phyloP scores from a whole-genome alignment of 305 asterid species.

The Fraxinus sp. region DNA sequence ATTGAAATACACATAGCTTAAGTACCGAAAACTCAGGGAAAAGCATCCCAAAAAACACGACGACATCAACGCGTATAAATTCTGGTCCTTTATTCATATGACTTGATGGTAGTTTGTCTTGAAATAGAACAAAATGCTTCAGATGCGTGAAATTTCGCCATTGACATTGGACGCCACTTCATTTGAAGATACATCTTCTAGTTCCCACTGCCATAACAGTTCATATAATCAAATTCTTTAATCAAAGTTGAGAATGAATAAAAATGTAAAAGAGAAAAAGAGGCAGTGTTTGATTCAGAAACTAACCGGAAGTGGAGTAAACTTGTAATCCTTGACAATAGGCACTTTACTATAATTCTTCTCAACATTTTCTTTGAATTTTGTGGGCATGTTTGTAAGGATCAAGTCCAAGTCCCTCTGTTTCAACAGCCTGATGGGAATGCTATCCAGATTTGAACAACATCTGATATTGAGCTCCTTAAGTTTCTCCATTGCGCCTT shows the following conservation, averaged over 20 bases:
- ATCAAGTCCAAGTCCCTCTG: constrained; percentile 33
- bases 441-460: constrained; percentile 30
- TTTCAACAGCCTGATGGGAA: constrained; percentile 28
- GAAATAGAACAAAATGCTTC: background rate
- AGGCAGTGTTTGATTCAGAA: background rate
- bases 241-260: background rate
- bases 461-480: constrained; percentile 42
- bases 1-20: background rate
- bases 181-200: background rate
- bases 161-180: background rate
- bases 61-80: background rate
- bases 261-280: background rate
- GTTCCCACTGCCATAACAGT: constrained; percentile 13
- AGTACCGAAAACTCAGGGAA: background rate
- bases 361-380: constrained; percentile 14
- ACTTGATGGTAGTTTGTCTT: background rate
- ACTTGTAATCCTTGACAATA: constrained; percentile 10
- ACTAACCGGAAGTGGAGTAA: constrained; percentile 35
- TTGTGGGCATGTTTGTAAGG: constrained; percentile 39
- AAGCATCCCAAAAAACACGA: background rate
- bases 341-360: background rate
- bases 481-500: constrained; percentile 42
- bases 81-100: background rate
- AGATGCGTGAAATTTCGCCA: background rate
- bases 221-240: background rate